Conservation (phyloP, 768 basidiomycete genomes). For the Dacryopinax spathularia region DNA sequence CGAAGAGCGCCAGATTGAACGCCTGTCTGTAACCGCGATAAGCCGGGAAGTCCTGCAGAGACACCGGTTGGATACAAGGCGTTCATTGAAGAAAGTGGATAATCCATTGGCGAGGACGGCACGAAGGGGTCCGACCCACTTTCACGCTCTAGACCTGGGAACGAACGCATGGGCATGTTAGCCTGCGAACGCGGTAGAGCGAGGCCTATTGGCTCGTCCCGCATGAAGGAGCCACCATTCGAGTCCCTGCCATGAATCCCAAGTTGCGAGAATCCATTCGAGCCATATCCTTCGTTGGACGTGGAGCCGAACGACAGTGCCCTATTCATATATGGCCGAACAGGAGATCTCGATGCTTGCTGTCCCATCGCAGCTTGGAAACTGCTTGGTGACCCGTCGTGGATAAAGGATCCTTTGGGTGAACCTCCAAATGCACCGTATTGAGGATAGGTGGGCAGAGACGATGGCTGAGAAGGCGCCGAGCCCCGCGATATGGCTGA, state of each 20-base stretch:
- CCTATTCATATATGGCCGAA: neutral
- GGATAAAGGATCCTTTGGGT: neutral
- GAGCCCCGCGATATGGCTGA: slow-evolving; percentile 32
- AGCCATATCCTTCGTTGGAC: neutral
- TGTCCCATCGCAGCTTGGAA: neutral
- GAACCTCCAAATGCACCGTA: neutral
- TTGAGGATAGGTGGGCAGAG: slow-evolving; percentile 61
- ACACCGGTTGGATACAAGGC: neutral
- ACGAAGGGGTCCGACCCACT: neutral
- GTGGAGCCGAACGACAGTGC: neutral
- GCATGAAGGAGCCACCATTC: neutral
- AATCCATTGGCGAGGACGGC: neutral
- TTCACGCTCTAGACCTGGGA: neutral
- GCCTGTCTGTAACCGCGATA: neutral
- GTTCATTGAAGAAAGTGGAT: neutral
- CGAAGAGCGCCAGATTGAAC: neutral
- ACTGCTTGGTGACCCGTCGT: neutral
- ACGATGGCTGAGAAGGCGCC: slow-evolving; percentile 54
- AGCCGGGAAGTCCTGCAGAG: neutral
- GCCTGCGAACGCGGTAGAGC: neutral
- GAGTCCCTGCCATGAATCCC: neutral
- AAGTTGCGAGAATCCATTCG: neutral
- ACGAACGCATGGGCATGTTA: neutral
- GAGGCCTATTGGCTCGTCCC: neutral
- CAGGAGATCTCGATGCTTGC: neutral